Evolutionary conservation across 164 flowering plant genomes (phyloP).

Genomic region (Nymphaea thermarum): DNA sequence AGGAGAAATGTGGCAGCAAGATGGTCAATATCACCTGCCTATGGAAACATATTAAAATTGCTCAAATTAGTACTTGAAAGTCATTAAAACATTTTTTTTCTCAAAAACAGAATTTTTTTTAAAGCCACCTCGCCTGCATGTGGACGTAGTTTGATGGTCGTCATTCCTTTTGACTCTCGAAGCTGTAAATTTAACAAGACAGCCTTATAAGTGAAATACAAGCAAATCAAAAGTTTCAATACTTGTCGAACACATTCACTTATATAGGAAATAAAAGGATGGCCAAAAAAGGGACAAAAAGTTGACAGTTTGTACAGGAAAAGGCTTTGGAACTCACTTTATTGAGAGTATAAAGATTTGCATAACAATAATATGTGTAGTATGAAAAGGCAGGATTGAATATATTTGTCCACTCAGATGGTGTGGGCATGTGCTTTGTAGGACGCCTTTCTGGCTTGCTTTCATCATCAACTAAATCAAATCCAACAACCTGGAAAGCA

Average conservation of each 20-base stretch:
- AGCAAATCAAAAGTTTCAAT: neutral
- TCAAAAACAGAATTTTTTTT: neutral
- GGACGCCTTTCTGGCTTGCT: conserved; percentile 99
- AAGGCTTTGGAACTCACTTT: conserved; percentile 36
- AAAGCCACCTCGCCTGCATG: conserved; percentile 86
- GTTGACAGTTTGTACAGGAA: neutral
- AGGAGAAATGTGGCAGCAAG: conserved; percentile 95
- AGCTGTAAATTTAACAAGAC: conserved; percentile 28
- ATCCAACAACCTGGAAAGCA: conserved; percentile 73
- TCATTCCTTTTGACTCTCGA: conserved; percentile 96
- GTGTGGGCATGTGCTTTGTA: conserved; percentile 98
- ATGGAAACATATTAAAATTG: conserved; percentile 5
- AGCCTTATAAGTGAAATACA: neutral
- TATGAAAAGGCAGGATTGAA: conserved; percentile 97
- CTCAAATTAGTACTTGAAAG: neutral
- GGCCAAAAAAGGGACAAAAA: neutral
- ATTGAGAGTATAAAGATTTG: conserved; percentile 86
- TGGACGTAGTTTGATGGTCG: conserved; percentile 89
- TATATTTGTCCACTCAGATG: conserved; percentile 90
- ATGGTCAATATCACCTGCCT: conserved; percentile 99
- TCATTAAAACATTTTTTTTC: neutral
- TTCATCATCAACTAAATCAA: conserved; percentile 99
- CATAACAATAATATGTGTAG: conserved; percentile 90
- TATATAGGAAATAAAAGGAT: neutral
- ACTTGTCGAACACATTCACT: too few species aligned